A percentile compares a stretch with the other conserved stretches of the same genome.
These are phyloP conservation scores for Parietaria judaica DNA, from an alignment of 306 rosid species.

Conservation along the genomic window DNA sequence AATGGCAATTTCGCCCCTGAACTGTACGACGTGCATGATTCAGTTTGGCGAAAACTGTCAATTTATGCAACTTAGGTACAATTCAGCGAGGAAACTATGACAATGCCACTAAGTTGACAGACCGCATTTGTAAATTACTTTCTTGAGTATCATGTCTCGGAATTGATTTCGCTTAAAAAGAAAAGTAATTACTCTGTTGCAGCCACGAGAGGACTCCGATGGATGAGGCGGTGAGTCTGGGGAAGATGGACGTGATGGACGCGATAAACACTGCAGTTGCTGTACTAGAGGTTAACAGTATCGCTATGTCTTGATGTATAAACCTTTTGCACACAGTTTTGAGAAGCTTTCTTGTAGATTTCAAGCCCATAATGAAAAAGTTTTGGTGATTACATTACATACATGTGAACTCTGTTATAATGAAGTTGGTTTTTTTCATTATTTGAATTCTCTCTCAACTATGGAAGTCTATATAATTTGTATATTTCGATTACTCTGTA, in stretches of 20 bases:
- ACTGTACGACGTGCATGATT: no score
- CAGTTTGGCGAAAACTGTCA: no score
- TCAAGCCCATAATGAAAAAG: not conserved
- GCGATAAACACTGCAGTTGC: constrained; percentile 73
- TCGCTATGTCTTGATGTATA: constrained; percentile 31
- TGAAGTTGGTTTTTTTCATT: no score
- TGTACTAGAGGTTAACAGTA: constrained; percentile 46
- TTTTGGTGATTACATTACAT: not conserved
- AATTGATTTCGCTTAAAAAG: not conserved
- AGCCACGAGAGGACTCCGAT: constrained; percentile 84
- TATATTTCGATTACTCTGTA: no score
- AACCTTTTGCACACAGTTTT: not conserved
- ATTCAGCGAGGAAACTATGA: no score
- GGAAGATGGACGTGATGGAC: constrained; percentile 61
- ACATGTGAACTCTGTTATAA: not conserved
- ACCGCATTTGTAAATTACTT: no score
- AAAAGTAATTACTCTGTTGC: constrained; percentile 11
- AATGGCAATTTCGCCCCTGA: no score
- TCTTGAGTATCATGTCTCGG: not conserved
- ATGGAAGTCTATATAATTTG: no score
- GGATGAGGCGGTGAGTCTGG: constrained; percentile 73
- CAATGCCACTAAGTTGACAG: no score
- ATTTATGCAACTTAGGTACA: no score
- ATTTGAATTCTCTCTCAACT: no score
- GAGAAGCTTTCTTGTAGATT: not conserved